Base-by-base conservation (phyloP, 1,139 yeast genomes). In the Hyphopichia burtonii region DNA sequence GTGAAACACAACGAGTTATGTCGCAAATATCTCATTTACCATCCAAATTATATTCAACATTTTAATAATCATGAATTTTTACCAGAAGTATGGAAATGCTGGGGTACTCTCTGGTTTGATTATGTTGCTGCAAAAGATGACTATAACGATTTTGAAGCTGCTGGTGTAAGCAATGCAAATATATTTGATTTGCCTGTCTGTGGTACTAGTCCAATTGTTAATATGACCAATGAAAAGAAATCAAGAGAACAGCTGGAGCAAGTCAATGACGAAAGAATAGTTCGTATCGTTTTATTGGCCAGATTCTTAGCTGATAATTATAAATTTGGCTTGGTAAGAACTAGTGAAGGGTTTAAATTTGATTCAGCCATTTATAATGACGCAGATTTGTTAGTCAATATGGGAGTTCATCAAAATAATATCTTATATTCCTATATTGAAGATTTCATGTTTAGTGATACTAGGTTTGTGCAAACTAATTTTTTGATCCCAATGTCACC, bases 101-200 rank as follows among this genome's bases (percentile, higher is more conserved):
- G 93, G 90, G 94, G 94, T 2, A 80, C 90, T 0, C 62, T 86
- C 34, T 86, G 93, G 91, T 86, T 80, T 62, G 91, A 86, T 59
- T 69, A 71, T 36, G 65, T 83, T 34, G 48, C 57, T 8, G 50
- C 62, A 23, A 81, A 81, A 50, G 68, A 68, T 2, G 85, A 80
- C 49, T 81, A 76, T 50, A 68, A 68, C 34, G 77, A 71, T 41
- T 65, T 72, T 37, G 73, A 66, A 41, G 73, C 74, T 34, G 80
- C 86, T 3, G 91, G 91, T 6, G 78, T 84, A 15, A 61, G 63
- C 41, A 78, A 76, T 45, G 53, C 55, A 41, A 74, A 77, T 51
- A 70, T 82, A 47, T 78, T 84, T 53, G 91, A 85, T 60, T 63
- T 79, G 39, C 90, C 91, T 8, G 68, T 76, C 14, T 78, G 86